Percentiles rank a stretch among this genome's conserved stretches.
Conservation (phyloP, 176 grass and related monocot species). For the Musa beccarii region DNA sequence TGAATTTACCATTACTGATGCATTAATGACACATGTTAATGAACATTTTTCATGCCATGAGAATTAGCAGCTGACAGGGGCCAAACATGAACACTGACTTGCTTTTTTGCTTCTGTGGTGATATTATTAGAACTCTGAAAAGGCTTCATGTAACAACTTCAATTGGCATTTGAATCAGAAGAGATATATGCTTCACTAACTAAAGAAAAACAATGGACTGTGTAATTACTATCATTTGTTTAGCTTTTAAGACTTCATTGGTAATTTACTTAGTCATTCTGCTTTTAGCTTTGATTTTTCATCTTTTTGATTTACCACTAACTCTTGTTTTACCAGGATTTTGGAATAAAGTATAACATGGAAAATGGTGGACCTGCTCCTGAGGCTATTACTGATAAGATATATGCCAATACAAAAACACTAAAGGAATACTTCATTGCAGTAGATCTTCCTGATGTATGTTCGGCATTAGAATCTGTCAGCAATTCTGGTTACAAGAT, state of each 20-base stretch:
- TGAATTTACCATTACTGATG: no score
- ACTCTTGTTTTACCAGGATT: conserved; percentile 44
- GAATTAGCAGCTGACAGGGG: no score
- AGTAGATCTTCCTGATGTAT: conserved; percentile 59
- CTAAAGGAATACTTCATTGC: conserved; percentile 73
- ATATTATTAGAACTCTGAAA: no score
- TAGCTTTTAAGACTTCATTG: background rate
- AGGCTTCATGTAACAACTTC: background rate
- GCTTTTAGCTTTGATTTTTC: background rate
- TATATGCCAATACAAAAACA: conserved; percentile 75
- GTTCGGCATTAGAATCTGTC: background rate
- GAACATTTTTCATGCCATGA: no score
- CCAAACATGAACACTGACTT: no score
- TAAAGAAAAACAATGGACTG: background rate
- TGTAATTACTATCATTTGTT: background rate
- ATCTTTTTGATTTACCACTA: background rate
- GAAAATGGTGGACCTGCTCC: conserved; percentile 89
- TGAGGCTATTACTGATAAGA: conserved; percentile 82
- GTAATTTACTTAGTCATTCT: background rate
- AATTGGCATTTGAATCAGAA: background rate
- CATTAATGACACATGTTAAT: no score
- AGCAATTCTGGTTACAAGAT: background rate
- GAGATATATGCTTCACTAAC: background rate
- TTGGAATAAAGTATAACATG: conserved; percentile 99
- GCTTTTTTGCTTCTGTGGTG: no score